Percentiles rank a stretch among this genome's conserved stretches.
These are phyloP conservation scores for Clavaria fumosa DNA, from an alignment of 768 basidiomycete species.

Conservation along the genomic window DNA sequence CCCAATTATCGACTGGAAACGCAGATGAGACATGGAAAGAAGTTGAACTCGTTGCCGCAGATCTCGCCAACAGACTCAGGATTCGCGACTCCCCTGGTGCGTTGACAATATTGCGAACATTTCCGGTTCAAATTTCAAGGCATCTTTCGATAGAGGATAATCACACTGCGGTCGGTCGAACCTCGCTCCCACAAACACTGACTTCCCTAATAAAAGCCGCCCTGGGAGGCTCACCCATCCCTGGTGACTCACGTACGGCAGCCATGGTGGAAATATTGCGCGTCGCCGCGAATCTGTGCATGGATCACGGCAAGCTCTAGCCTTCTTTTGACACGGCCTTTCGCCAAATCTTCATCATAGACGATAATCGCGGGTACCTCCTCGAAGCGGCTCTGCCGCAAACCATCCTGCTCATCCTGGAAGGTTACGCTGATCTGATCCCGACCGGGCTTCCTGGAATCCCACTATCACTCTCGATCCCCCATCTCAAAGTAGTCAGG, in stretches of 20 bases:
- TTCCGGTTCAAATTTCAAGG: constrained; percentile 9
- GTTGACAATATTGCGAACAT: constrained; percentile 8
- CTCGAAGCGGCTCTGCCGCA: constrained; percentile 60
- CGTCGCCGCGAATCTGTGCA: constrained; percentile 70
- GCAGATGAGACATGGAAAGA: constrained; percentile 31
- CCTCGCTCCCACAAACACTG: constrained; percentile 48
- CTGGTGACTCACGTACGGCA: constrained; percentile 29
- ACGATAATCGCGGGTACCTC: constrained; percentile 57
- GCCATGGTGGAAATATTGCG: constrained; percentile 57
- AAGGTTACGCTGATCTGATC: constrained; percentile 45
- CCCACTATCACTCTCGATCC: constrained; percentile 37
- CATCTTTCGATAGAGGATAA: constrained; percentile 39
- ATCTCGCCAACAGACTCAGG: constrained; percentile 49
- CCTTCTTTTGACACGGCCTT: background rate
- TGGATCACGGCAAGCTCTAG: constrained; percentile 52
- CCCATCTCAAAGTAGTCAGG: constrained; percentile 58
- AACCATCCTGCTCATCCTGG: constrained; percentile 47
- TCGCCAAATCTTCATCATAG: constrained; percentile 21
- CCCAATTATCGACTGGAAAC: constrained; percentile 16
- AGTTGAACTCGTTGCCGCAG: constrained; percentile 35
- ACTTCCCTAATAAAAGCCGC: constrained; percentile 43
- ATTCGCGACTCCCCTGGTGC: constrained; percentile 37
- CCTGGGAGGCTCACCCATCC: constrained; percentile 32
- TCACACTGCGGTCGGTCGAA: constrained; percentile 52
- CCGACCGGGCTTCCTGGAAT: constrained; percentile 18